A percentile compares a stretch with the other conserved stretches of the same genome.
Conservation (phyloP, 768 basidiomycete species). For the Lactifluus hygrophoroides region DNA sequence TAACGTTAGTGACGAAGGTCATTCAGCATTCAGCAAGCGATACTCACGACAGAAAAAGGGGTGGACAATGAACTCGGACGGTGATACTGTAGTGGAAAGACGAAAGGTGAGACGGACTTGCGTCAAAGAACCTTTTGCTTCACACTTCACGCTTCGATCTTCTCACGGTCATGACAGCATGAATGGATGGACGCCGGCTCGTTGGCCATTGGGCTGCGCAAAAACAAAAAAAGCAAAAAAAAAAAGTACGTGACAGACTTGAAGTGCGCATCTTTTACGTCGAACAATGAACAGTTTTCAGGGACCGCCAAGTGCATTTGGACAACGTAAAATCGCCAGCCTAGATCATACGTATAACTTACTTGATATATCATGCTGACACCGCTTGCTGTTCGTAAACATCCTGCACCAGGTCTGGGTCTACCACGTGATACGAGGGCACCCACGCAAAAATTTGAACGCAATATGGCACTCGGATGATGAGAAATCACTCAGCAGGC, state of each 20-base stretch:
- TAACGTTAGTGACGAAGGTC: not conserved
- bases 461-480: too few species aligned
- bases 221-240: not conserved
- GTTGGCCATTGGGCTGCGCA: not conserved
- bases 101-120: not conserved
- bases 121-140: not conserved
- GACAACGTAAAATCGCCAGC: not conserved
- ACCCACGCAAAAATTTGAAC: too few species aligned
- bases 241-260: not conserved
- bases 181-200: not conserved
- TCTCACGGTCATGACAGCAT: slow-evolving; percentile 16
- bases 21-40: not conserved
- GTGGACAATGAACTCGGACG: not conserved
- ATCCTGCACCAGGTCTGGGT: too few species aligned
- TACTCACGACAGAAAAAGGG: slow-evolving; percentile 1
- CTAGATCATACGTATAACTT: too few species aligned
- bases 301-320: not conserved
- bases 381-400: too few species aligned
- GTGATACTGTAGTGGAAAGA: not conserved
- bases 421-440: too few species aligned
- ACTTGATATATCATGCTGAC: not conserved
- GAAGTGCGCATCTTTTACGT: not conserved
- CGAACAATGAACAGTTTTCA: not conserved
- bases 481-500: too few species aligned
- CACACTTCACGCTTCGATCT: slow-evolving; percentile 4